Percentiles rank a stretch among this genome's conserved stretches.
phyloP scores from a whole-genome alignment of 106 monocot genomes.

The Allium fistulosum region DNA sequence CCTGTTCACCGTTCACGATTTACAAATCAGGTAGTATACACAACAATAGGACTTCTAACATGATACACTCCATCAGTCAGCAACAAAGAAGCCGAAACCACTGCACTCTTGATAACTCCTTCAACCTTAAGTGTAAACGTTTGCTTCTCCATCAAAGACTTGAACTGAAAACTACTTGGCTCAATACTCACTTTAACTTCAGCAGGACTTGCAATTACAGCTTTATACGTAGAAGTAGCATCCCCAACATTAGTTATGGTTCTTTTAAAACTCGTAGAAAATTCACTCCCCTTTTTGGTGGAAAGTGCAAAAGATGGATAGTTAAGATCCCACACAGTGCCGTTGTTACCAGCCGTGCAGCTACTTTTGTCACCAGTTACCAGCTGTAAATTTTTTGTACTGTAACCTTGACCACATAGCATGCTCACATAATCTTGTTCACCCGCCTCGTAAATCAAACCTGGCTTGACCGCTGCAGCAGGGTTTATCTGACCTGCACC shows the following conservation, averaged over 20 bases:
- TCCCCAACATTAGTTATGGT: conserved; percentile 38
- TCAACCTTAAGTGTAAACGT: conserved; percentile 19
- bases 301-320: conserved; percentile 35
- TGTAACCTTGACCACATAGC: conserved; percentile 28
- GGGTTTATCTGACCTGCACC: conserved; percentile 35
- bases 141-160: conserved; percentile 6
- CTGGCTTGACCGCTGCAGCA: conserved; percentile 14
- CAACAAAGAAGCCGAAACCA: conserved; percentile 15
- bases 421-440: conserved; percentile 12
- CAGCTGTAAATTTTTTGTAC: not conserved
- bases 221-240: conserved; percentile 2
- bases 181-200: conserved; percentile 11
- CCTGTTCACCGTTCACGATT: not conserved
- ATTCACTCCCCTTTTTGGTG: not conserved
- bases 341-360: not conserved
- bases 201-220: not conserved
- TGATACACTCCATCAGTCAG: conserved; percentile 25
- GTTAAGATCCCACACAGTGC: conserved; percentile 19
- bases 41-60: conserved; percentile 44
- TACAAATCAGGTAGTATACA: conserved; percentile 6
- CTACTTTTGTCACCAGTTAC: conserved; percentile 23
- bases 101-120: not conserved
- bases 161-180: conserved; percentile 16
- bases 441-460: conserved; percentile 27
- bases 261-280: conserved; percentile 8